phyloP scores from a whole-genome alignment of 345 rosid genomes.

The Eucalyptus grandis region DNA sequence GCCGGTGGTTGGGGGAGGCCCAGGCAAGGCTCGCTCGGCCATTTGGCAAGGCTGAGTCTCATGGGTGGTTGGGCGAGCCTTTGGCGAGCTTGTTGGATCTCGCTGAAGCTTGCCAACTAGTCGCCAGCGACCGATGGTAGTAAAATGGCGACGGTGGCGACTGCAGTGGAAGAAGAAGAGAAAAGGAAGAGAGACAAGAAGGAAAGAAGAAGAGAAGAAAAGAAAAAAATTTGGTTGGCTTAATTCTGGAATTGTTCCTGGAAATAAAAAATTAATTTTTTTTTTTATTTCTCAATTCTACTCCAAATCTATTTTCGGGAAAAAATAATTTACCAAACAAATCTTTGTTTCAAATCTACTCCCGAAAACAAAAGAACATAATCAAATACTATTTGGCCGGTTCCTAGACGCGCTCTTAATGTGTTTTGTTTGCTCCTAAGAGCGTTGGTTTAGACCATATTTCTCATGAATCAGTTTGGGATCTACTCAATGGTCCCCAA shows the following conservation, averaged over 20 bases:
- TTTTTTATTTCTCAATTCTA: too few species aligned
- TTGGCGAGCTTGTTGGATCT: rapidly evolving
- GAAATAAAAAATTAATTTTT: rapidly evolving
- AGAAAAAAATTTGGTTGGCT: too few species aligned
- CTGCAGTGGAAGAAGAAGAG: too few species aligned
- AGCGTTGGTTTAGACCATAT: not conserved
- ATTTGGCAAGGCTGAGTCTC: rapidly evolving
- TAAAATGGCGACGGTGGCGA: rapidly evolving
- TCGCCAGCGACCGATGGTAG: rapidly evolving
- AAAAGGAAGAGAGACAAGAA: too few species aligned
- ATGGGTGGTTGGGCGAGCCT: rapidly evolving
- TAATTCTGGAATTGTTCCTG: rapidly evolving
- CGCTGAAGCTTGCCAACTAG: rapidly evolving
- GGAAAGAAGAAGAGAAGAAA: too few species aligned
- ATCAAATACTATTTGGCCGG: too few species aligned
- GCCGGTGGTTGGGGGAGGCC: rapidly evolving
- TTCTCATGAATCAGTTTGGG: not conserved
- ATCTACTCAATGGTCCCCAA: not conserved
- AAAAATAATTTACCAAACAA: rapidly evolving
- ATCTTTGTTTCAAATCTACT: too few species aligned
- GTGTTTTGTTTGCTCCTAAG: not conserved
- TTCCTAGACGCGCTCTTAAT: rapidly evolving
- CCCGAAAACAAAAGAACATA: rapidly evolving
- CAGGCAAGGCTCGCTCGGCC: rapidly evolving
- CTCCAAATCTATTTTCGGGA: rapidly evolving